Evolutionary conservation across 2,329 filamentous ascomycete genomes (phyloP), one percentile per base, ranked within the genome.

Genomic region (Fusarium marasasianum): DNA sequence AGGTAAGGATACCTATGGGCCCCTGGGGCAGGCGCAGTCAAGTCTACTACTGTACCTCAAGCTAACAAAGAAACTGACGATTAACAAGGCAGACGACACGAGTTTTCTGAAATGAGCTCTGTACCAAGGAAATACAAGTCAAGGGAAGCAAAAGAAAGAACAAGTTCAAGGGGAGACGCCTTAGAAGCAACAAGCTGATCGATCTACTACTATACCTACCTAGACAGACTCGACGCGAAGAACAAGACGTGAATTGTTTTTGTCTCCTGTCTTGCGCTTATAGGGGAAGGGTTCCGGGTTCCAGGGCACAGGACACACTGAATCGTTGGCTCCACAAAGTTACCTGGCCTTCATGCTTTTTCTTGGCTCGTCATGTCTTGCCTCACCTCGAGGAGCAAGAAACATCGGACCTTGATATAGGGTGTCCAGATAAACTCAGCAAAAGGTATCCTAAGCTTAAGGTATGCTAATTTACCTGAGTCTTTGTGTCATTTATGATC

Each of bases 11-110:
- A 35, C 33, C 33, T 35, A 57, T 40, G 40, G 51, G 24, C 51
- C 51, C 51, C 51, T 6, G 14, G n/a, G 43, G 66, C 48, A 71
- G 66, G 70, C 50, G 54, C 55, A 70, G 66, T 56, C 37, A 44
- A 29, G 38, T 17, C 20, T 37, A 44, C 33, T 35, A 26, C 20
- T 8, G 37, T 40, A 43, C 43, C 43, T 57, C 61, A 55, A 65
- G 31, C 37, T 24, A 33, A 44, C 40, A 57, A 57, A 56, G 43
- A 60, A 66, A 48, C 53, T 22, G 40, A 45, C 47, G 33, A 53
- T 26, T 24, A 40, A 35, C 26, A 40, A 35, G 41, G 29, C 26
- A 44, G 47, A 68, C 48, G 41, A 62, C 66, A 68, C 66, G 22
- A 47, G 45, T 37, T 40, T 61, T 57, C 44, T 35, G 53, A 40